These are phyloP conservation scores for Flaveria robusta DNA, from an alignment of 129 eudicot species.

Conservation along the genomic window DNA sequence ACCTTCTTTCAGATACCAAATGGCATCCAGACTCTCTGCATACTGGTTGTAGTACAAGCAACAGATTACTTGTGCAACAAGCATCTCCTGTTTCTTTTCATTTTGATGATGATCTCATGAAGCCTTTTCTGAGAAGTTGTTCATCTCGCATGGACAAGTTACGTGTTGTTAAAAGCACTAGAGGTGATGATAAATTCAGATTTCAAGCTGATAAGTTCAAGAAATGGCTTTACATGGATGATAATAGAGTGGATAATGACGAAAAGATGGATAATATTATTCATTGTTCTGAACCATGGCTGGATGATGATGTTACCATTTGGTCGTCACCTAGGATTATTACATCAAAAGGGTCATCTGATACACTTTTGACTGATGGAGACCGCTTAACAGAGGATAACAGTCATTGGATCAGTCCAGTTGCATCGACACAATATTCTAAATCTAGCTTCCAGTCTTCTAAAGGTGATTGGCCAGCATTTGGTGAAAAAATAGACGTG, in stretches of 20 bases:
- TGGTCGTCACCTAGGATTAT: slow-evolving; percentile 40
- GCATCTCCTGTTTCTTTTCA: slow-evolving; percentile 35
- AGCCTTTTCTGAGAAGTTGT: slow-evolving; percentile 51
- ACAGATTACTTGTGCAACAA: slow-evolving; percentile 19
- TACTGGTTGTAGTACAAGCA: slow-evolving; percentile 26
- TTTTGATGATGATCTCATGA: slow-evolving; percentile 27
- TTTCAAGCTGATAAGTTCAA: slow-evolving; percentile 24
- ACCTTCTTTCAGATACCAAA: slow-evolving; percentile 31
- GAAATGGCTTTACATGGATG: slow-evolving; percentile 37
- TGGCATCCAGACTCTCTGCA: slow-evolving; percentile 34
- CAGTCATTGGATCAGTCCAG: slow-evolving; percentile 33
- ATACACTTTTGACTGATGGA: slow-evolving; percentile 24
- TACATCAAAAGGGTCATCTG: slow-evolving; percentile 27
- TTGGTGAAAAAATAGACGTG: slow-evolving; percentile 26
- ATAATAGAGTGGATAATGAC: slow-evolving; percentile 23
- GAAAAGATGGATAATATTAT: slow-evolving; percentile 29
- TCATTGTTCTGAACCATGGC: slow-evolving; percentile 32
- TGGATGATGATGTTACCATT: slow-evolving; percentile 23
- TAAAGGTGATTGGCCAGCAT: slow-evolving; percentile 34
- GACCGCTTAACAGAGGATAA: slow-evolving; percentile 32
- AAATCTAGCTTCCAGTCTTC: slow-evolving; percentile 31
- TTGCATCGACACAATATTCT: slow-evolving; percentile 24
- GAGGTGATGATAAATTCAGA: slow-evolving; percentile 32
- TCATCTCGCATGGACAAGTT: slow-evolving; percentile 39
- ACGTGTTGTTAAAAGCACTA: slow-evolving; percentile 33